A percentile compares a stretch with the other conserved stretches of the same genome.
phyloP scores from a whole-genome alignment of 331 rosid species.

The Rosa hybrid region DNA sequence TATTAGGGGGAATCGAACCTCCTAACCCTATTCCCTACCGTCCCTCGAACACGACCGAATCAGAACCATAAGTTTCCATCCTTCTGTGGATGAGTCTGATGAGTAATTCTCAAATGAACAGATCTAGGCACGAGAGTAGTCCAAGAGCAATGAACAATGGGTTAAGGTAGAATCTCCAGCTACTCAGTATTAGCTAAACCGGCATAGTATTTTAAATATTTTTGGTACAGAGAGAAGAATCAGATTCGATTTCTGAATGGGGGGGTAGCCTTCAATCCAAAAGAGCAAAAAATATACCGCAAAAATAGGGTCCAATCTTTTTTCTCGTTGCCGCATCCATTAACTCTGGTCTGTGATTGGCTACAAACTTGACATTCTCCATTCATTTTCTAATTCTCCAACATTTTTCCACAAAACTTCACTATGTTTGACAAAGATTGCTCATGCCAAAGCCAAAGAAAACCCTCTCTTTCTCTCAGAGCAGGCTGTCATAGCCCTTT shows the following conservation, averaged over 20 bases:
- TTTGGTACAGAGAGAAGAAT: slow-evolving; percentile 36
- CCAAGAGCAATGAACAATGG: not conserved
- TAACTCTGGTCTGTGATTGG: slow-evolving; percentile 18
- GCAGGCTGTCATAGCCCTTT: not conserved
- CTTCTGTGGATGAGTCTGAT: not conserved
- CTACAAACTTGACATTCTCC: slow-evolving; percentile 28
- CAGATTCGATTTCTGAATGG: slow-evolving; percentile 49
- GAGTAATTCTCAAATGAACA: not conserved
- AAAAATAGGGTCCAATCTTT: slow-evolving; percentile 21
- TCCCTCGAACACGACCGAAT: not conserved
- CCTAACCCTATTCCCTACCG: not conserved
- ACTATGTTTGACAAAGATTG: slow-evolving; percentile 27
- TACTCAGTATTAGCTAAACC: not conserved
- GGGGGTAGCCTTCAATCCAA: slow-evolving; percentile 41
- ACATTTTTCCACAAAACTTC: slow-evolving; percentile 18
- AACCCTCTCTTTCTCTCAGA: slow-evolving; percentile 2
- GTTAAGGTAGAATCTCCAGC: not conserved
- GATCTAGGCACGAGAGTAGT: not conserved
- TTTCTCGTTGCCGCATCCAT: slow-evolving; percentile 53
- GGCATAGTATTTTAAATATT: not conserved
- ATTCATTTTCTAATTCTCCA: not conserved
- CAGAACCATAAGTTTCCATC: not conserved
- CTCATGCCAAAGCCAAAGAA: slow-evolving; percentile 2
- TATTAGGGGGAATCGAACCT: not conserved
- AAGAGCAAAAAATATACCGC: slow-evolving; percentile 15